Evolutionary conservation across 352 stramenopile genomes (phyloP).

Genomic region (Phytophthora pluvialis): DNA sequence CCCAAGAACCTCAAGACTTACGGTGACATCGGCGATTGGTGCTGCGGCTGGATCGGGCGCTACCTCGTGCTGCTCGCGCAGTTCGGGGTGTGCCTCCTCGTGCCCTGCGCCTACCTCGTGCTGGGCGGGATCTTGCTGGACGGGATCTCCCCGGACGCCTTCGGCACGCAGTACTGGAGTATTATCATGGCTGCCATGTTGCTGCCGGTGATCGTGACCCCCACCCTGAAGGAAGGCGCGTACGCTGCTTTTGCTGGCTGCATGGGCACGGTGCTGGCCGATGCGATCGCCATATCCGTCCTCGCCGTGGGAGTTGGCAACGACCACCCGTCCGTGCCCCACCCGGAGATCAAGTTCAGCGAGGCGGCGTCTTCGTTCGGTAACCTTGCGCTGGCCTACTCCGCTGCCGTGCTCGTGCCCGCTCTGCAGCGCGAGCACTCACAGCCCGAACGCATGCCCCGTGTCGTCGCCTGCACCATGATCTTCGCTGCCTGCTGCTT

Average conservation of each 20-base stretch:
- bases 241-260: constrained; percentile 56
- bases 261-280: constrained; percentile 60
- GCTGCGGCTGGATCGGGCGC: constrained; percentile 47
- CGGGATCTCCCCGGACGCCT: constrained; percentile 56
- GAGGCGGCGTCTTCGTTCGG: constrained; percentile 62
- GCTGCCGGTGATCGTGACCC: constrained; percentile 59
- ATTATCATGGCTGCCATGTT: constrained; percentile 64
- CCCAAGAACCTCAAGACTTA: constrained; percentile 68
- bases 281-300: constrained; percentile 54
- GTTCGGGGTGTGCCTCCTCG: constrained; percentile 60
- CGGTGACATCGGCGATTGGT: constrained; percentile 71
- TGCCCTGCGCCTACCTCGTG: constrained; percentile 64
- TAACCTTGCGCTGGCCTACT: constrained; percentile 68
- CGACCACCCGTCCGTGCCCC: constrained; percentile 43
- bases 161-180: constrained; percentile 59
- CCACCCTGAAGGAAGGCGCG: constrained; percentile 69
- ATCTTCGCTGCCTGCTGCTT: constrained; percentile 54
- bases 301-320: constrained; percentile 48
- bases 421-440: constrained; percentile 70
- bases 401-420: constrained; percentile 60
- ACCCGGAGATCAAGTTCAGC: constrained; percentile 52
- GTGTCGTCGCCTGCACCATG: constrained; percentile 57
- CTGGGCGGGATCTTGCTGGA: constrained; percentile 64
- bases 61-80: constrained; percentile 62
- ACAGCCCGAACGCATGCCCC: constrained; percentile 62